Evolutionary conservation across 2,329 filamentous ascomycete genomes (phyloP), one percentile per base, ranked within the genome.

Genomic region (Bisporella sp.): DNA sequence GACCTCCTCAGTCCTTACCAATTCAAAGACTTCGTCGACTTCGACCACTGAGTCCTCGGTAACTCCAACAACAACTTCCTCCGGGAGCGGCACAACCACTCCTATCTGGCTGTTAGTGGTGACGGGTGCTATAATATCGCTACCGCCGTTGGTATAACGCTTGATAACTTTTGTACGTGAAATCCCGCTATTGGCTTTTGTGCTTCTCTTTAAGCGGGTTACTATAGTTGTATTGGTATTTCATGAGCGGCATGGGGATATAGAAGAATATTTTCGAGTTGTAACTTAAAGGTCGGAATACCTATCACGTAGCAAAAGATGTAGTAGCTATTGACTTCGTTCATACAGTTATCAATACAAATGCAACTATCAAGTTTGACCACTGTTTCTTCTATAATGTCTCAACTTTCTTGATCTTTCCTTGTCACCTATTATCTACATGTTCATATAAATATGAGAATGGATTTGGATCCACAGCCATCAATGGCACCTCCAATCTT

Each of bases 81-180:
- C 21, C 8, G 28, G 5, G 28, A 31, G 32, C 32, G 37, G 6
- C 13, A 41, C 31, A 28, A 31, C 46, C 21, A 47, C 46, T 31
- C 37, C 46, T 41, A 47, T 31, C 4, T 41, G 51, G 37, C 31
- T 31, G 37, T 7, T 11, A 41, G 5, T 8, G 37, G 37, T 9
- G 46, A 41, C 28, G 6, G 5, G 4, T 47, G 37, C 13, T 11
- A n/a, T n/a, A 29, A 9, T 6, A 41, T 41, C 2, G 35, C 21
- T 30, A 31, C 13, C 6, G 41, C 30, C 8, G 9, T 8, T 13
- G 46, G 46, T n/a, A 61, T 67, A 42, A 45, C 56, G 1, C 40
- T 61, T 9, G 46, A 52, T 6, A 45, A 66, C 11, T 59, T 69
- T 29, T 54, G 59, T 29, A 39, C 46, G 12, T 61, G 56, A 54